phyloP scores from a whole-genome alignment of 1,284 basidiomycete genomes.

The Microbotryum violaceum region DNA sequence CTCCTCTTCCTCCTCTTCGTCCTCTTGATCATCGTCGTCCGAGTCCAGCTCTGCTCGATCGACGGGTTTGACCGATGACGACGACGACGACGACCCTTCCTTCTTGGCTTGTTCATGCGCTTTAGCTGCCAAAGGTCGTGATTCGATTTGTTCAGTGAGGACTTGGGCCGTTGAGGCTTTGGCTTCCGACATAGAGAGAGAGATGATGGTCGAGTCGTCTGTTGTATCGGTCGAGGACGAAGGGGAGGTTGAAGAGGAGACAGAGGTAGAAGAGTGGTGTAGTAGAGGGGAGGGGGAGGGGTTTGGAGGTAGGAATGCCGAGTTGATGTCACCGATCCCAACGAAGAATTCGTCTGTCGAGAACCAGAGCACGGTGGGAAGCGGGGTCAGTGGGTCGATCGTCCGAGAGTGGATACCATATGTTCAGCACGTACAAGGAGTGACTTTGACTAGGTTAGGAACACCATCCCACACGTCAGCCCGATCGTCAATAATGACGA shows the following conservation, averaged over 20 bases:
- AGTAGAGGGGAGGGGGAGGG: conserved; percentile 26
- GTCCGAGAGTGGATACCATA: not conserved
- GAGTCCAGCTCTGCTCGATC: conserved; percentile 50
- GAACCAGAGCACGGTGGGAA: not conserved
- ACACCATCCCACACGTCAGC: conserved; percentile 96
- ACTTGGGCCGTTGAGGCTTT: conserved; percentile 39
- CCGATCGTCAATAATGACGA: conserved; percentile 96
- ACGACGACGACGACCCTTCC: not conserved
- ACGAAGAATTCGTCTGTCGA: conserved; percentile 86
- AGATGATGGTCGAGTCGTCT: conserved; percentile 35
- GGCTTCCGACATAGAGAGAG: conserved; percentile 23
- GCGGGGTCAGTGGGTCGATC: not conserved
- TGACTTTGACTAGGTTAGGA: conserved; percentile 91
- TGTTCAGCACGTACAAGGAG: conserved; percentile 63
- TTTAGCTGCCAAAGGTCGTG: conserved; percentile 79
- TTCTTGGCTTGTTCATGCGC: conserved; percentile 43
- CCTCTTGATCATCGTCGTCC: conserved; percentile 13
- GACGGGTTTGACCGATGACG: not conserved
- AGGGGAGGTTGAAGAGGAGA: conserved; percentile 36
- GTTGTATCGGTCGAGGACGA: conserved; percentile 29
- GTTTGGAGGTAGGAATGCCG: conserved; percentile 64
- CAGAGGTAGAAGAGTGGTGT: conserved; percentile 36
- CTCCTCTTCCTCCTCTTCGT: conserved; percentile 21
- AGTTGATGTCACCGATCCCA: conserved; percentile 98
- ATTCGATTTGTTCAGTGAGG: conserved; percentile 74